phyloP scores from a whole-genome alignment of 495 filamentous ascomycete species.

The Friedmanniomyces simplex region DNA sequence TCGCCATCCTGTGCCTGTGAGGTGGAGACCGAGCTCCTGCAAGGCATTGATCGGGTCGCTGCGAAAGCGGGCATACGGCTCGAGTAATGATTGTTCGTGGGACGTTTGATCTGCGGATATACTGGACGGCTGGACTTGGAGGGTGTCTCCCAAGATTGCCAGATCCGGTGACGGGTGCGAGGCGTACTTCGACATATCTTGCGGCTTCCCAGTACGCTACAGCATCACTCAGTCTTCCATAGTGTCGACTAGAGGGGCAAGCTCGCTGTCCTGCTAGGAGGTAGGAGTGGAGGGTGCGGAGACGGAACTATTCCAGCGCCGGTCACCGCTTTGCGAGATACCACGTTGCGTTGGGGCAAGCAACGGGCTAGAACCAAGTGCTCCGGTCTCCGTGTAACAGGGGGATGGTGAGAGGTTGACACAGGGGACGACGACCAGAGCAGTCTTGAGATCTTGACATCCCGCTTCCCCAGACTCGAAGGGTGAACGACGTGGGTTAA shows the following conservation, averaged over 20 bases:
- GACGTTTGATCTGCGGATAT: not conserved
- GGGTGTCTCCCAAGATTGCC: not conserved
- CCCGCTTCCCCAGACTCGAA: not conserved
- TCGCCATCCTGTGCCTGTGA: slow-evolving; percentile 86
- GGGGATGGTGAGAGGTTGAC: not conserved
- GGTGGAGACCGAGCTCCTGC: slow-evolving; percentile 80
- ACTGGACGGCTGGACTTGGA: slow-evolving; percentile 1
- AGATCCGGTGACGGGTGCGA: not conserved
- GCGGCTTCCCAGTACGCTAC: not conserved
- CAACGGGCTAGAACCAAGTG: not conserved
- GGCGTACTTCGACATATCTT: not conserved
- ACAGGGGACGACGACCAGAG: not conserved
- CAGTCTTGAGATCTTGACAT: too few relatives aligned
- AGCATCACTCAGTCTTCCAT: not conserved
- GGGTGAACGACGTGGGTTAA: not conserved
- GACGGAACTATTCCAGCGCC: not conserved
- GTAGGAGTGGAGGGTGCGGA: not conserved
- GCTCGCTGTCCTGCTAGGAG: too few relatives aligned
- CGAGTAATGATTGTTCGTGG: slow-evolving; percentile 43
- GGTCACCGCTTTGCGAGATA: not conserved
- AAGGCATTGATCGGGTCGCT: slow-evolving; percentile 68
- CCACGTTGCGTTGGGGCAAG: not conserved
- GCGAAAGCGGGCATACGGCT: slow-evolving; percentile 73
- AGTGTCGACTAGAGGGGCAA: too few relatives aligned
- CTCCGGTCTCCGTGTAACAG: not conserved